phyloP scores from a whole-genome alignment of 2,329 filamentous ascomycete species.

The Cladosporium phlei region DNA sequence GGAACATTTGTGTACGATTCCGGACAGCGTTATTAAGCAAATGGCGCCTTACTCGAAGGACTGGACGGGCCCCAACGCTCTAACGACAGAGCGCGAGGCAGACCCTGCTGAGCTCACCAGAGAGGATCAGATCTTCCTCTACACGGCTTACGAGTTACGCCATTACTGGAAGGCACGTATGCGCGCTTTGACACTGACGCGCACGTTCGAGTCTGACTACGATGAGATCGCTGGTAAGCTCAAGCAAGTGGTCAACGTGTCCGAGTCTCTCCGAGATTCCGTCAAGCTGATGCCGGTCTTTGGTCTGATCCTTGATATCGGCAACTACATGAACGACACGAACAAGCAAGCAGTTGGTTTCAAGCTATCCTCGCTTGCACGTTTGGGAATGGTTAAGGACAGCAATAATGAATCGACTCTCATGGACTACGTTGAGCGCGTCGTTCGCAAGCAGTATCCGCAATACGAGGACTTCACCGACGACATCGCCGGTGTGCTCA shows the following conservation, averaged over 20 bases:
- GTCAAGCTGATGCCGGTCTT: slow-evolving; percentile 94
- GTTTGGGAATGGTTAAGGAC: slow-evolving; percentile 96
- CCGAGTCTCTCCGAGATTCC: slow-evolving; percentile 84
- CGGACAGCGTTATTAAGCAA: slow-evolving; percentile 82
- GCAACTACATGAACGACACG: slow-evolving; percentile 99
- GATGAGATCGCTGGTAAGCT: slow-evolving; percentile 85
- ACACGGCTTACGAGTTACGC: slow-evolving; percentile 87
- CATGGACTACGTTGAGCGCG: slow-evolving; percentile 91
- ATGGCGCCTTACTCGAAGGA: slow-evolving; percentile 96
- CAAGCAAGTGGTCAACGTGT: slow-evolving; percentile 77
- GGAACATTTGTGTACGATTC: slow-evolving; percentile 86
- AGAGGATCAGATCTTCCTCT: slow-evolving; percentile 92
- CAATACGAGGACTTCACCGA: slow-evolving; percentile 87
- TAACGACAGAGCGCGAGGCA: slow-evolving; percentile 71
- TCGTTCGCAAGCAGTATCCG: slow-evolving; percentile 91
- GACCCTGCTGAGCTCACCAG: slow-evolving; percentile 84
- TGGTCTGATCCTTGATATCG: slow-evolving; percentile 92
- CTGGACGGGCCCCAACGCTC: slow-evolving; percentile 84
- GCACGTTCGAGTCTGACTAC: slow-evolving; percentile 81
- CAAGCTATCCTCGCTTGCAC: slow-evolving; percentile 90
- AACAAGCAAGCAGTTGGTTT: slow-evolving; percentile 98
- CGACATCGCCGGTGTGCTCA: slow-evolving; percentile 75
- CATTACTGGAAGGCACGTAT: slow-evolving; percentile 99
- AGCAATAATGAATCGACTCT: slow-evolving; percentile 97
- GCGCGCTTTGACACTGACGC: slow-evolving; percentile 79